These are phyloP conservation scores for Penicillium sp. DNA, from an alignment of 2,329 filamentous ascomycete genomes.

Conservation along the genomic window DNA sequence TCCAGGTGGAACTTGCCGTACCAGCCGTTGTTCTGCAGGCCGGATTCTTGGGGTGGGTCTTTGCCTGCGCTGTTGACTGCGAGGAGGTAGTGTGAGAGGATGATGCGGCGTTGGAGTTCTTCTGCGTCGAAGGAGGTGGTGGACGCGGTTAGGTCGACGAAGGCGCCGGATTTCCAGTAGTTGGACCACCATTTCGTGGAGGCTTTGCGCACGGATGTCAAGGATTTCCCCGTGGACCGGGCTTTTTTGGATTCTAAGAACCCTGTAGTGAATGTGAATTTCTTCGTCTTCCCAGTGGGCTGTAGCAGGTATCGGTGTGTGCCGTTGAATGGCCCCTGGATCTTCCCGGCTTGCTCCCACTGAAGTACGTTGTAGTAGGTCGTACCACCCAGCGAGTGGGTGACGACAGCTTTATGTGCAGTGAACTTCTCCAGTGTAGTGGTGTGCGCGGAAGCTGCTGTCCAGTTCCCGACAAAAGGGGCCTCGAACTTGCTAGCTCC, in stretches of 20 bases:
- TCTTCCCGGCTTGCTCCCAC: too few relatives aligned
- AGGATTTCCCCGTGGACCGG: neutral
- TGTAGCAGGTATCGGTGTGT: too few relatives aligned
- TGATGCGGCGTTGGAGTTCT: conserved; percentile 58
- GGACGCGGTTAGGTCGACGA: conserved; percentile 53
- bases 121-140: conserved; percentile 48
- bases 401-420: too few relatives aligned
- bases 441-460: neutral
- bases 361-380: too few relatives aligned
- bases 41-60: conserved; percentile 38
- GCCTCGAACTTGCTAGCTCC: conserved; percentile 58
- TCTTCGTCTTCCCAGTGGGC: too few relatives aligned
- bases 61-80: conserved; percentile 52
- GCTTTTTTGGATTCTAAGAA: too few relatives aligned
- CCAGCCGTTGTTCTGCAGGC: conserved; percentile 61
- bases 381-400: too few relatives aligned
- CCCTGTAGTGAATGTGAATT: too few relatives aligned
- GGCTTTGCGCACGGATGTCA: conserved; percentile 23
- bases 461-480: conserved; percentile 56
- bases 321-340: too few relatives aligned
- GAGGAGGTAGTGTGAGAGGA: conserved; percentile 60
- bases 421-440: too few relatives aligned
- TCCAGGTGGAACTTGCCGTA: conserved; percentile 63
- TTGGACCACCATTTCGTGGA: conserved; percentile 51
- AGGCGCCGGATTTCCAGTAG: conserved; percentile 58